Evolutionary conservation across 306 rosid genomes (phyloP).

Genomic region (Glycyrrhiza uralensis): DNA sequence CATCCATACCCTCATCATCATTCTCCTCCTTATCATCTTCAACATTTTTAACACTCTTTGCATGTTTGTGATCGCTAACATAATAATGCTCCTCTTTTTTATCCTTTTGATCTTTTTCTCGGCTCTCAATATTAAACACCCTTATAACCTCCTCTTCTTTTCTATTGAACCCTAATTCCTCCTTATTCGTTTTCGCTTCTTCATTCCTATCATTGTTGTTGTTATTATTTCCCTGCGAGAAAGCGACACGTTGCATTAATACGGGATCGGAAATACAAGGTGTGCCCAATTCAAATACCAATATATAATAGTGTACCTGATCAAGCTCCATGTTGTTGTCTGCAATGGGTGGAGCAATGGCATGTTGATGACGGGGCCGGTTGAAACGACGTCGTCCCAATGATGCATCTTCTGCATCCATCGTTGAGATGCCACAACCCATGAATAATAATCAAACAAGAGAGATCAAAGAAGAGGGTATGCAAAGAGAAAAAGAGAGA

Average conservation of each 20-base stretch:
- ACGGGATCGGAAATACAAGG: no score
- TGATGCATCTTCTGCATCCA: neutral
- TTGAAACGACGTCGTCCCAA: neutral
- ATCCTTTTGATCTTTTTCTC: neutral
- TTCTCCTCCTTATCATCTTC: neutral
- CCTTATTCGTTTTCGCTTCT: neutral
- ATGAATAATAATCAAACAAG: no score
- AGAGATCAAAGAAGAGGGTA: neutral
- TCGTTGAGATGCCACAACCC: constrained; percentile 69
- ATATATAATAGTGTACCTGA: no score
- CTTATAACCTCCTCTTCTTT: neutral
- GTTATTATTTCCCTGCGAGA: no score
- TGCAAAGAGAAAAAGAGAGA: neutral
- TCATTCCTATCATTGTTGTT: neutral
- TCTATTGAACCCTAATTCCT: neutral
- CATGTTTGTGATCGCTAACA: neutral
- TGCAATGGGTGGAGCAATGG: neutral
- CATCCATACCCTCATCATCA: neutral
- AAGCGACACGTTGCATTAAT: no score
- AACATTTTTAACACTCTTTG: neutral
- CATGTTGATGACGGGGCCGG: neutral
- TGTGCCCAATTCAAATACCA: no score
- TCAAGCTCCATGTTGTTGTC: neutral
- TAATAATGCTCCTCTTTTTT: no score
- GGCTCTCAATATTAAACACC: neutral